These are phyloP conservation scores for Plantago elongata DNA, from an alignment of 257 asterid genomes.

Conservation along the genomic window DNA sequence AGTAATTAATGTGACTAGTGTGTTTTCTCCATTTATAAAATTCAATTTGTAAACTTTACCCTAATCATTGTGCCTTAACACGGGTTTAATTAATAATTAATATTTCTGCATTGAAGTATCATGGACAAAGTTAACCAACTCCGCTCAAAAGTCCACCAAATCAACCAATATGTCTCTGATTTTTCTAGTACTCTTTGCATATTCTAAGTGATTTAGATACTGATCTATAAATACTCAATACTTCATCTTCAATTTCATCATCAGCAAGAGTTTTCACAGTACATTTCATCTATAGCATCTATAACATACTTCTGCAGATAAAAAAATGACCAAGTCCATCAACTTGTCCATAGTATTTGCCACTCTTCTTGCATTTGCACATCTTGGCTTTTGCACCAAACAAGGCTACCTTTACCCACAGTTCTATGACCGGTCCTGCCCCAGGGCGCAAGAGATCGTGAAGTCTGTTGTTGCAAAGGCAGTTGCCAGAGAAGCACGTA, in stretches of 20 bases:
- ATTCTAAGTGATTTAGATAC: not conserved
- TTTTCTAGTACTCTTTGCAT: not conserved
- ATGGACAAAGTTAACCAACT: conserved; percentile 31
- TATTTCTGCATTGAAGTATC: not conserved
- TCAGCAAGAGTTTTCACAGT: conserved; percentile 18
- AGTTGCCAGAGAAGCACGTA: conserved; percentile 71
- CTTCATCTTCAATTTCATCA: conserved; percentile 27
- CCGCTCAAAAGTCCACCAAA: conserved; percentile 53
- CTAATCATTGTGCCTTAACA: not conserved
- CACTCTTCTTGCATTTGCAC: conserved; percentile 44
- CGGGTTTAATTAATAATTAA: too few relatives aligned
- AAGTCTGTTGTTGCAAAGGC: conserved; percentile 72
- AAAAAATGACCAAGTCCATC: conserved; percentile 34
- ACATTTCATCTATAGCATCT: conserved; percentile 8
- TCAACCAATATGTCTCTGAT: conserved; percentile 28
- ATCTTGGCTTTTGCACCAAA: conserved; percentile 43
- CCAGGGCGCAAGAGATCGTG: conserved; percentile 55
- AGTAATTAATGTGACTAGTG: too few relatives aligned
- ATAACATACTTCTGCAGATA: conserved; percentile 6
- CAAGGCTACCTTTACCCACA: conserved; percentile 73
- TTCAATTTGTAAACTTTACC: too few relatives aligned
- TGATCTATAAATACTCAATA: conserved; percentile 34
- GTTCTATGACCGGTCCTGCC: conserved; percentile 74
- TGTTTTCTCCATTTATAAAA: too few relatives aligned
- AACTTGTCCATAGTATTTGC: conserved; percentile 32